Evolutionary conservation across 768 basidiomycete genomes (phyloP).

Genomic region (Pisolithus albus): DNA sequence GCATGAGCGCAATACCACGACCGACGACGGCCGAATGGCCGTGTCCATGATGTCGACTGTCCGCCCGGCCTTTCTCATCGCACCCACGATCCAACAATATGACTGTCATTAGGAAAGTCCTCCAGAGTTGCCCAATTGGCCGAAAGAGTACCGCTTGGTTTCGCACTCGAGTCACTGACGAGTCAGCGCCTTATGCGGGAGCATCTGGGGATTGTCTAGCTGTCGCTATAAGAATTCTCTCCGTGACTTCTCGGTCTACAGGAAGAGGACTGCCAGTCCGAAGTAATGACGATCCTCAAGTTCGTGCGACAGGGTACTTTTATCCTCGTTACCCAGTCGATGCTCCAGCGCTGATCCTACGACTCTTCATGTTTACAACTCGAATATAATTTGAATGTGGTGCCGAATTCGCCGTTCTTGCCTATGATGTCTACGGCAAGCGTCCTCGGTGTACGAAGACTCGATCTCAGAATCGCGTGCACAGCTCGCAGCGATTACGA

Average conservation of each 20-base stretch:
- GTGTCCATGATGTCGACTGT: too few species aligned
- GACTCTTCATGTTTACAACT: conserved; percentile 91
- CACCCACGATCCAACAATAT: too few species aligned
- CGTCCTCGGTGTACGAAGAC: conserved; percentile 97
- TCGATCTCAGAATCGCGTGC: conserved; percentile 92
- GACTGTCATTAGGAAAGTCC: too few species aligned
- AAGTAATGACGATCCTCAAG: conserved; percentile 84
- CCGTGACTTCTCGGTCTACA: conserved; percentile 22
- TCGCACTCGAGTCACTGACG: too few species aligned
- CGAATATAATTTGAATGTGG: conserved; percentile 93
- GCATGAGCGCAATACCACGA: too few species aligned
- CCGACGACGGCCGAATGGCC: too few species aligned
- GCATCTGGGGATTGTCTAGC: conserved; percentile 40
- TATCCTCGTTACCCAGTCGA: conserved; percentile 89
- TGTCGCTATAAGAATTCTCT: not conserved
- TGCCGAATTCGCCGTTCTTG: conserved; percentile 89
- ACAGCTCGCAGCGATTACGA: conserved; percentile 94
- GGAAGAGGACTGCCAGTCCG: conserved; percentile 84
- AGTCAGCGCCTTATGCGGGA: too few species aligned
- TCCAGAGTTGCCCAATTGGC: too few species aligned
- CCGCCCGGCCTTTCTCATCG: too few species aligned
- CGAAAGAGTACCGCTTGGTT: too few species aligned
- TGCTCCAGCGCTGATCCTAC: conserved; percentile 84
- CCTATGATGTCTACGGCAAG: conserved; percentile 96
- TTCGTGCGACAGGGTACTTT: conserved; percentile 92